Conservation (phyloP, 2,329 filamentous ascomycete genomes). For the Diaporthe sp. region DNA sequence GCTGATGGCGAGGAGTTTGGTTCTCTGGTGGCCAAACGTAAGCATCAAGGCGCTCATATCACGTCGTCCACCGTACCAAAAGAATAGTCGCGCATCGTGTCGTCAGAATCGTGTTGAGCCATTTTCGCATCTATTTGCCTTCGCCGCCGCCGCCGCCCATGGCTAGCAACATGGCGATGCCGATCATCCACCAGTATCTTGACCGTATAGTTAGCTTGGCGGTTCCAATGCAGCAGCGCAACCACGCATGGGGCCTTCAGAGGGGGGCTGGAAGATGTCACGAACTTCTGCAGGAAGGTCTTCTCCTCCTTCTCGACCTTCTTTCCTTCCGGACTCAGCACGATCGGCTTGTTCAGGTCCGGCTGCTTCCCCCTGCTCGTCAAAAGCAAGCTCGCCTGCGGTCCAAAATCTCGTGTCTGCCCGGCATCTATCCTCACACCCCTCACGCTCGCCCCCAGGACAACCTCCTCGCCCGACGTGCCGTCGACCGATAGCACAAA, state of each 20-base stretch:
- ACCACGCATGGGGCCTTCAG: neutral
- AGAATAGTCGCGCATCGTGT: neutral
- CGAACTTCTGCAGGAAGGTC: constrained; percentile 76
- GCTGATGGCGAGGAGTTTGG: neutral
- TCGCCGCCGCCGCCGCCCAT: constrained; percentile 65
- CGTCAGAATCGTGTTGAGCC: constrained; percentile 14
- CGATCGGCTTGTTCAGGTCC: constrained; percentile 74
- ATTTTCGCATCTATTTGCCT: constrained; percentile 60
- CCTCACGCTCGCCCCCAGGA: constrained; percentile 66
- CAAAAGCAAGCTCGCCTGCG: constrained; percentile 67
- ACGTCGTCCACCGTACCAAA: neutral
- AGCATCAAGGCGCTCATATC: neutral
- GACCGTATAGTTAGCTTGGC: constrained; percentile 45
- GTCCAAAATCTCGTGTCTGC: constrained; percentile 75
- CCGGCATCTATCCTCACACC: constrained; percentile 75
- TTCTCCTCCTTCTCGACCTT: constrained; percentile 71
- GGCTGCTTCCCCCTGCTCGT: constrained; percentile 67
- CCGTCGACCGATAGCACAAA: constrained; percentile 67
- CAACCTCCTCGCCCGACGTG: constrained; percentile 51
- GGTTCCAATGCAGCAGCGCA: constrained; percentile 18
- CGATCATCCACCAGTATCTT: constrained; percentile 78
- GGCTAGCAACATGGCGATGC: constrained; percentile 67
- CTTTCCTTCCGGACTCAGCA: constrained; percentile 72
- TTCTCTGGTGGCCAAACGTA: neutral
- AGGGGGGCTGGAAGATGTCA: constrained; percentile 40